Base-by-base conservation (phyloP, 2,329 filamentous ascomycete species). In the Fonsecaea monophora region DNA sequence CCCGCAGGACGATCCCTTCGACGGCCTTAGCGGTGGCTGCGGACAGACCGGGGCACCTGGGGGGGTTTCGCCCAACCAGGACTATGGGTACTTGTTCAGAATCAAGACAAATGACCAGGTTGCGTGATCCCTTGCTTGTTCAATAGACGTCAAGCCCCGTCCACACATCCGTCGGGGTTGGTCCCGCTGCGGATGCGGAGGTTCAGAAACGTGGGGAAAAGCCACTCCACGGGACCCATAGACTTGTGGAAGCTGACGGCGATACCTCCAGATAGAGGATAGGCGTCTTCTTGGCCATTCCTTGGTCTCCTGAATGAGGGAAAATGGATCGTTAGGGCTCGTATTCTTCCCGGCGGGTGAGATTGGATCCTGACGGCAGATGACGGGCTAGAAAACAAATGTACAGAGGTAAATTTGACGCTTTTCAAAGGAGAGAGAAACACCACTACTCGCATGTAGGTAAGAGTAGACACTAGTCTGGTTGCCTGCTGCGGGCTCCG, bases 221-320 rank as follows among this genome's bases (percentile, higher is more conserved):
- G 25, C 25, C 25, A 25, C 25, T 25, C 25, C 2, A 25, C 25
- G 25, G 25, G 25, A 25, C 25, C 7, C 3, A 8, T 10, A 21
- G 40, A 2, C 13, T n/a, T n/a, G 4, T n/a, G 40, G 18, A 50
- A 3, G 6, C 45, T 21, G 45, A 9, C 45, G 45, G 45, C 18
- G 45, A 50, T 50, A 50, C 25, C 45, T 21, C 45, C 45, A 50
- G 45, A 50, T 25, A 18, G 18, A 50, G 45, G 18, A 50, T 50
- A 50, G 45, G 12, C 45, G 12, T 50, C 7, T 50, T 9, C 45
- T 50, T 50, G 9, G 45, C 45, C 18, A 25, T 25, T 18, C 7
- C 18, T 21, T 50, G 8, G 45, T 25, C 9, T 12, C 45, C 25
- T 7, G 15, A 25, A 25, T 37, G 35, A 15, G 18, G 9, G 45